Evolutionary conservation across 495 filamentous ascomycete species (phyloP), one percentile per base, ranked within the genome.

Genomic region (Neurospora sp.): DNA sequence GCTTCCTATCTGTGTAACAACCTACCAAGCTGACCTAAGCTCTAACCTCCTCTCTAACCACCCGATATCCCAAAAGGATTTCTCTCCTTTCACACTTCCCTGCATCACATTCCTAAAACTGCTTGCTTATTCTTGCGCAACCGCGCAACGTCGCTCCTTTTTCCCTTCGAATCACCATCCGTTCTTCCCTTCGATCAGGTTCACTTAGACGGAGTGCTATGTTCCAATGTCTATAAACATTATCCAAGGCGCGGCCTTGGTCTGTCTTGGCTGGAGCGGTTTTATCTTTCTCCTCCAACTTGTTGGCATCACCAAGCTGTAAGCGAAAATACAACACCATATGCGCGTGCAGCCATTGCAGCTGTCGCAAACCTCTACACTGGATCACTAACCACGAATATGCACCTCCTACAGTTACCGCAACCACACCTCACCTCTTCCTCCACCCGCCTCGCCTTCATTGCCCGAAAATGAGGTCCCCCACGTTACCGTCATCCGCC

Each of bases 401-500:
- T 18, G 69, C 44, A 39, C 44, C 71, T 69, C n/a, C 59, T 69
- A 22, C 73, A 89, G 88, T 71, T 84, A 83, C 74, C 85, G 82
- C n/a, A 75, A 83, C 74, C 84, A 88, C 76, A 86, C 85, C 7
- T 79, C 80, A 0, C 79, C 81, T 22, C 86, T 80, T 4, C 73
- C 79, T 22, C 76, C 80, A 12, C 78, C 86, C 6, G 77, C 85
- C 16, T 87, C 86, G 10, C 79, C 86, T 4, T 78, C 75, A 6
- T 77, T 87, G 5, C 78, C 80, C 8, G 73, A 80, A 22, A 75
- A 85, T 69, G 80, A 87, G 68, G 80, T 90, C 16, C 94, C 94
- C n/a, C 92, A 94, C 82, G 86, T 99, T 76, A 97, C 94, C 39
- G 88, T 96, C 72, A 93, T 99, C 73, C 92, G 96, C 5, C 96